phyloP scores from a whole-genome alignment of 1,284 basidiomycete genomes.

The Cutaneotrichosporon sp. region DNA sequence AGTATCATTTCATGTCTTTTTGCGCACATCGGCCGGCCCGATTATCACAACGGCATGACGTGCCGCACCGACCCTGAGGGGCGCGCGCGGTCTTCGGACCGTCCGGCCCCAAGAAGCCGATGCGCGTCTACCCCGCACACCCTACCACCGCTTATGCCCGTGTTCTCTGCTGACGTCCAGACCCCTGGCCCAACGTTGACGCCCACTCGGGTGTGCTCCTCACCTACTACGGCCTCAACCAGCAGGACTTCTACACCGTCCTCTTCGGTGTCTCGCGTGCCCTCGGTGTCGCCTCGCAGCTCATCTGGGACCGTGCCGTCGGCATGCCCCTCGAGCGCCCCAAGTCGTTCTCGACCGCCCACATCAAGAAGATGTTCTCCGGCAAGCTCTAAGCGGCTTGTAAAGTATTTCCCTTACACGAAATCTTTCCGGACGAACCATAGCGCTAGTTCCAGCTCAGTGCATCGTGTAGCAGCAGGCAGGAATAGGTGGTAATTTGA shows the following conservation, averaged over 20 bases:
- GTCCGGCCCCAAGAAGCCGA: neutral
- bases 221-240: constrained; percentile 67
- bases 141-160: neutral
- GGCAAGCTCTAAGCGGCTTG: constrained; percentile 25
- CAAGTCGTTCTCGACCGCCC: constrained; percentile 51
- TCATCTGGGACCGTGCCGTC: constrained; percentile 93
- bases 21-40: neutral
- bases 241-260: constrained; percentile 94
- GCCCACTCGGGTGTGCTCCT: constrained; percentile 93
- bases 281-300: constrained; percentile 80
- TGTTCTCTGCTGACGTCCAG: constrained; percentile 11
- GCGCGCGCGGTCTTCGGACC: neutral
- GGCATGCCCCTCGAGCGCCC: constrained; percentile 55
- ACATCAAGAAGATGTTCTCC: constrained; percentile 48
- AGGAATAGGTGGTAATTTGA: neutral
- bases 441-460: neutral
- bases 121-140: neutral
- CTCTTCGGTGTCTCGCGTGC: constrained; percentile 94
- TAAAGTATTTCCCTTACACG: too few species aligned
- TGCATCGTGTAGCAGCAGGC: neutral
- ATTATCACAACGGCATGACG: neutral
- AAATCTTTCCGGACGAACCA: neutral
- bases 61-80: neutral
- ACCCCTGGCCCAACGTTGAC: constrained; percentile 75
- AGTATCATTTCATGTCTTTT: constrained; percentile 32